Conservation (phyloP, 2,329 filamentous ascomycete species). For the Verticillium dahliae region DNA sequence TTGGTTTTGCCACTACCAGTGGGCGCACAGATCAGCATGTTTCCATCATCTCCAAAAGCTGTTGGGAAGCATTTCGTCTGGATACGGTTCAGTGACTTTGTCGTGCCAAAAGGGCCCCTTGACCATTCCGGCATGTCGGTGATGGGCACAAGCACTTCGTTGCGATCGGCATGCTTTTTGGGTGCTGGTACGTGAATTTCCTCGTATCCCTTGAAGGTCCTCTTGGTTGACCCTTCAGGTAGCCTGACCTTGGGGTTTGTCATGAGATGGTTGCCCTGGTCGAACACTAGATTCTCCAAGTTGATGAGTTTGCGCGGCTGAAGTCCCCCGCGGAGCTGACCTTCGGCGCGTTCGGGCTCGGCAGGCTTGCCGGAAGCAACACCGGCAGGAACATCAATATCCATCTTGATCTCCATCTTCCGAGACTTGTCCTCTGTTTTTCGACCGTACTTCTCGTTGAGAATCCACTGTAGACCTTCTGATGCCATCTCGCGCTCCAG, state of each 20-base stretch:
- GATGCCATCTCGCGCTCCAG: conserved; percentile 89
- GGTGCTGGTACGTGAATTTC: conserved; percentile 95
- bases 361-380: conserved; percentile 30
- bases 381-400: conserved; percentile 65
- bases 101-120: conserved; percentile 73
- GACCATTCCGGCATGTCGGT: conserved; percentile 92
- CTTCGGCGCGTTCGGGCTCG: conserved; percentile 54
- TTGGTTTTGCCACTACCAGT: conserved; percentile 98
- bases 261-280: conserved; percentile 98
- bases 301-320: conserved; percentile 86
- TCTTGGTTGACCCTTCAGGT: conserved; percentile 89
- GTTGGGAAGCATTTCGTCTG: conserved; percentile 90
- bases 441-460: conserved; percentile 82
- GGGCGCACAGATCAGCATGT: conserved; percentile 95
- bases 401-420: conserved; percentile 90
- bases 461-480: conserved; percentile 76
- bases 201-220: conserved; percentile 95
- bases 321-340: conserved; percentile 70
- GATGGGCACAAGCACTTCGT: conserved; percentile 76
- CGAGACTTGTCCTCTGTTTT: conserved; percentile 52
- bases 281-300: conserved; percentile 91
- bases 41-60: conserved; percentile 89
- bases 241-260: conserved; percentile 95
- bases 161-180: conserved; percentile 76
- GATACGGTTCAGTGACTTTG: conserved; percentile 87